These are phyloP conservation scores for Xylariaceae sp. DNA, from an alignment of 2,329 filamentous ascomycete species.

Conservation along the genomic window DNA sequence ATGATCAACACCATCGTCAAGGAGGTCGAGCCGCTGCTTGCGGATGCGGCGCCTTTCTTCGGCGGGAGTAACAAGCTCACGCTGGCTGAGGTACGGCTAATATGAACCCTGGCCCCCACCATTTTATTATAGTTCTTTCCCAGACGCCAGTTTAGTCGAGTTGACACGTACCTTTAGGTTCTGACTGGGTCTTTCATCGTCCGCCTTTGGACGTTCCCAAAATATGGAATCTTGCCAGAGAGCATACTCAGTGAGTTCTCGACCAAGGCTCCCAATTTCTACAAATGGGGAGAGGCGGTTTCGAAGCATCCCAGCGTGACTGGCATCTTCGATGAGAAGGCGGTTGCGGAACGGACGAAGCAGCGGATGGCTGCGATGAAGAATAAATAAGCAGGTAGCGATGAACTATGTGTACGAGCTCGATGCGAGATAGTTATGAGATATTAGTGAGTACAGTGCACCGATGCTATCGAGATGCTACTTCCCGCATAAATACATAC, in stretches of 20 bases:
- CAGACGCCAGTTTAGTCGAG: too few relatives aligned
- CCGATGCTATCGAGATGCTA: too few relatives aligned
- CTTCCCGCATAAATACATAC: too few relatives aligned
- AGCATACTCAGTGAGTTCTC: slow-evolving; percentile 42
- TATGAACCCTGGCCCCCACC: not conserved
- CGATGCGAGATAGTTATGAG: too few relatives aligned
- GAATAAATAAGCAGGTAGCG: not conserved
- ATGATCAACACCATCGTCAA: slow-evolving; percentile 56
- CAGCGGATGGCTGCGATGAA: slow-evolving; percentile 30
- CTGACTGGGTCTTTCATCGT: slow-evolving; percentile 64
- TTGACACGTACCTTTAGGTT: slow-evolving; percentile 47
- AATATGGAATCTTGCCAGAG: slow-evolving; percentile 49
- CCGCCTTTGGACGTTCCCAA: slow-evolving; percentile 50
- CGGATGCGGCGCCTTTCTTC: slow-evolving; percentile 55
- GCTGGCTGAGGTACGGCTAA: slow-evolving; percentile 62
- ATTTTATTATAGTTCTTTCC: too few relatives aligned
- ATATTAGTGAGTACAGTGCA: too few relatives aligned
- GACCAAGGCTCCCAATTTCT: slow-evolving; percentile 59
- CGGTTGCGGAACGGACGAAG: slow-evolving; percentile 37
- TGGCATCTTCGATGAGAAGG: slow-evolving; percentile 54
- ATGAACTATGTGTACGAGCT: not conserved
- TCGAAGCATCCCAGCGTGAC: slow-evolving; percentile 62
- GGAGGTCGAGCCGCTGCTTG: slow-evolving; percentile 69
- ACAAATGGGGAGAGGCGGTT: slow-evolving; percentile 61
- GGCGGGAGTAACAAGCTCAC: slow-evolving; percentile 62